Base-by-base conservation (phyloP, 768 basidiomycete genomes). In the Gyrodon lividus region DNA sequence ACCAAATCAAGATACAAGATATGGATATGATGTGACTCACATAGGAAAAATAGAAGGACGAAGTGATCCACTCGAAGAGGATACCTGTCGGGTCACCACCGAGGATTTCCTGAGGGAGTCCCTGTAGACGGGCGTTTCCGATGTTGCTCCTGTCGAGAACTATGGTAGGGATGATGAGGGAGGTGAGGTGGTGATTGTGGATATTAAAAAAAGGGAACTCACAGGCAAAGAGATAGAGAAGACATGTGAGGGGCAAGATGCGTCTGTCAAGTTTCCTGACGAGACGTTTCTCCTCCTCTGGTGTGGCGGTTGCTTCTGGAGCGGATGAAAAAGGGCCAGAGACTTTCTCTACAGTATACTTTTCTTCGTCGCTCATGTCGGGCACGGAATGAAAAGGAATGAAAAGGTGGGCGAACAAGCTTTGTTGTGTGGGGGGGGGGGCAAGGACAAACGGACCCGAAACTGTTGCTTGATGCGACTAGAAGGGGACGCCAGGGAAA, bases 201-300 rank as follows among this genome's bases (percentile, higher is more conserved):
- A n/a, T n/a, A n/a, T 2, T 14, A 24, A 26, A 43, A 43, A 41
- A 35, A 7, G 3, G 13, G 43, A 39, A 77, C 84, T 61, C 51
- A 87, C 87, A 89, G 20, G 87, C 86, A 61, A 82, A 87, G 20
- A 89, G 78, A 57, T 89, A 89, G 50, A 89, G 76, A 30, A 88
- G 67, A 61, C 86, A 89, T 2, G 83, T 77, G 43, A 89, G 81
- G n/a, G 74, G 74, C 30, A 75, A 43, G 23, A 75, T 66, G 38
- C 51, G 49, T 2, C 59, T 38, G 58, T 75, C 74, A 26, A 76
- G 53, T 52, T 74, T 75, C 46, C 64, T 62, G 17, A 76, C 60
- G 16, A 75, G 67, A 2, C 60, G 62, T 22, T 55, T 66, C 54
- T 75, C 74, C 20, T 72, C 72, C 37, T 66, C 62, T 0, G 59